Base-by-base conservation (phyloP, 371 early-diverging fungal genomes). In the Fennellomyces sp. region DNA sequence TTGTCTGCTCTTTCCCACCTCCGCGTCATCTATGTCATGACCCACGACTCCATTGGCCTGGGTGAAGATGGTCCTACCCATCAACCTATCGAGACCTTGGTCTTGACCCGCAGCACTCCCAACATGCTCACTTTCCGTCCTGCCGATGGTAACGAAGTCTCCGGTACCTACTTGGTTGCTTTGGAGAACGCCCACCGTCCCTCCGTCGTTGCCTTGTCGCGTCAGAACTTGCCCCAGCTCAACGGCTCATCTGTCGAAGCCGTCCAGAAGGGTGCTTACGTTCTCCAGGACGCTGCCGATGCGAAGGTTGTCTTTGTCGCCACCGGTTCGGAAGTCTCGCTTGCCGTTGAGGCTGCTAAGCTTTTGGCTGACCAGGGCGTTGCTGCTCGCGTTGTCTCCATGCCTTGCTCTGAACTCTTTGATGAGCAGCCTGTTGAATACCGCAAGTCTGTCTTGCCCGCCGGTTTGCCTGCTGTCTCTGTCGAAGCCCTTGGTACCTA, bases 61-160 rank as follows among this genome's bases (percentile, higher is more conserved):
- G 94, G 94, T 68, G 99, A 99, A 78, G 99, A 99, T 78, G 99
- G 99, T 11, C 99, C 99, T 30, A 99, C 99, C 21, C 99, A 99
- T 82, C 99, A 99, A 81, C 99, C 99, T 13, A 93, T 99, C 51
- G 99, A 99, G 78, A 95, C 96, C 11, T 70, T 99, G 64, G 87
- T 97, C 39, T 75, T 89, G 61, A 79, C 96, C 28, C 91, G 99
- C 56, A 97, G 98, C 12, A 91, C 95, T n/a, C 99, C 99, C 49
- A 94, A 96, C 81, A 78, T 94, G 69, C 73, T 90, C 41, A 86
- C 87, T 57, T 75, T 97, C 68, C 91, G 99, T 61, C 99, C 99
- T 39, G 97, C 96, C 47, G 98, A 99, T 74, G 97, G 98, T 52
- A 94, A 95, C 68, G 99, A 99, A 73, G 88, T 88, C 36, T 93